Conservation (phyloP, 2,329 filamentous ascomycete species). For the Thielaviopsis populi region DNA sequence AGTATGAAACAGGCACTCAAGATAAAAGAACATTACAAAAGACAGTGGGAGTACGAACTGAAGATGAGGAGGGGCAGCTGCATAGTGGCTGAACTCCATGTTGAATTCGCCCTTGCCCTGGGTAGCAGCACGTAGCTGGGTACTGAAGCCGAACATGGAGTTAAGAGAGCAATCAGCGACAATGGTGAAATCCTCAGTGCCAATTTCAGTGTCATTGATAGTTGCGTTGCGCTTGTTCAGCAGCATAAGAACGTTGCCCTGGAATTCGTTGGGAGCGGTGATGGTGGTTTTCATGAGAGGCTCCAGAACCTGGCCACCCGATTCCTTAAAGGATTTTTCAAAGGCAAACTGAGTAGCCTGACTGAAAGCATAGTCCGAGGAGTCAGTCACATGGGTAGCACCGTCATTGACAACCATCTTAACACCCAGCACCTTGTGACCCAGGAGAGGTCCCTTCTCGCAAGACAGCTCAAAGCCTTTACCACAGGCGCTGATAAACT, state of each 20-base stretch:
- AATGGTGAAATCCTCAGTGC: slow-evolving; percentile 83
- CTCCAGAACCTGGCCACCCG: slow-evolving; percentile 73
- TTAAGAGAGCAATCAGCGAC: slow-evolving; percentile 87
- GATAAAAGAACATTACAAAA: slow-evolving; percentile 13
- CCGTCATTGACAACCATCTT: slow-evolving; percentile 91
- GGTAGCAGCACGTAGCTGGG: slow-evolving; percentile 77
- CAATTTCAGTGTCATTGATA: slow-evolving; percentile 91
- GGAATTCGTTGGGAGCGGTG: slow-evolving; percentile 91
- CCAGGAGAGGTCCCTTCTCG: slow-evolving; percentile 76
- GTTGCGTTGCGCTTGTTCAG: slow-evolving; percentile 94
- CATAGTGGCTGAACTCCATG: slow-evolving; percentile 98
- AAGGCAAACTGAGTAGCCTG: slow-evolving; percentile 92
- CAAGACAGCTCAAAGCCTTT: slow-evolving; percentile 83
- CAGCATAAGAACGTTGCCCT: slow-evolving; percentile 85
- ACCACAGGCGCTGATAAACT: slow-evolving; percentile 84
- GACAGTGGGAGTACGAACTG: slow-evolving; percentile 47
- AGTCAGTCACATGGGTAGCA: slow-evolving; percentile 94
- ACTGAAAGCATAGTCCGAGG: slow-evolving; percentile 91
- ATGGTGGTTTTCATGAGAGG: slow-evolving; percentile 98
- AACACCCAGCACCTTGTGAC: slow-evolving; percentile 80
- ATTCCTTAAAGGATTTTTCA: slow-evolving; percentile 76
- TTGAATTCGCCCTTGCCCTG: slow-evolving; percentile 97
- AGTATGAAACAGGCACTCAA: slow-evolving; percentile 17
- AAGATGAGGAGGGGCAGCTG: slow-evolving; percentile 69
- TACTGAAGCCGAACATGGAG: slow-evolving; percentile 95